Base-by-base conservation (phyloP, 2,329 filamentous ascomycete species). In the Phoma sp. region DNA sequence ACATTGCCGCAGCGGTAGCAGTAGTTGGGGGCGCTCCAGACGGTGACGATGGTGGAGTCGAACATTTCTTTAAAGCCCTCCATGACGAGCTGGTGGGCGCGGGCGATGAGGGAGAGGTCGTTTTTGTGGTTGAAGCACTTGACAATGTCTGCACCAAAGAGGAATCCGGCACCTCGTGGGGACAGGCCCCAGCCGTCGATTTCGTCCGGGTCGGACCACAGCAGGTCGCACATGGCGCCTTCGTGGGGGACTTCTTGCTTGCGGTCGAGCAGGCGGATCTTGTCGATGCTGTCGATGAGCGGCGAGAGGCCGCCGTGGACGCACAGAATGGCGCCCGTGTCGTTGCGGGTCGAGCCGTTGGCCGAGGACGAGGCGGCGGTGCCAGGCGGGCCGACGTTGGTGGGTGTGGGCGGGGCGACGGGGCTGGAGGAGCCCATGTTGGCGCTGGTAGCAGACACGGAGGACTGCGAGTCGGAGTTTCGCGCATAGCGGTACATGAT, bases 61-160 rank as follows among this genome's bases (percentile, higher is more conserved):
- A 98, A 99, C 93, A 98, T 98, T 17, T 98, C 95, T 78, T 98
- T 98, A 77, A 97, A 99, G 0, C 95, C 95, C 74, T 99, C 95
- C 95, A 98, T 99, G 61, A 99, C 95, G 18, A 99, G 86, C 75
- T 99, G 95, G 73, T 99, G 95, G 1, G 95, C 95, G 49, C 95
- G 87, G 15, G 93, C 95, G 61, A 99, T 95, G 46, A 99, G 83
- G 18, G 89, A 92, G 23, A 99, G 83, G 70, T 96, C 91, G 74
- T 99, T 99, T 53, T 87, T 86, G 76, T 97, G 89, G 77, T 98
- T 99, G 80, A 99, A 99, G 21, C 62, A 87, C 68, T 95, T 96
- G 68, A 98, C 93, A 53, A 98, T 98, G 72, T 97, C 93, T 3
- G 91, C 88, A 45, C 95, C 95, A 64, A 99, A 99, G 11, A 98